Evolutionary conservation across 352 stramenopile genomes (phyloP), one percentile per base, ranked within the genome.

Genomic region (Globisporangium camurandrum): DNA sequence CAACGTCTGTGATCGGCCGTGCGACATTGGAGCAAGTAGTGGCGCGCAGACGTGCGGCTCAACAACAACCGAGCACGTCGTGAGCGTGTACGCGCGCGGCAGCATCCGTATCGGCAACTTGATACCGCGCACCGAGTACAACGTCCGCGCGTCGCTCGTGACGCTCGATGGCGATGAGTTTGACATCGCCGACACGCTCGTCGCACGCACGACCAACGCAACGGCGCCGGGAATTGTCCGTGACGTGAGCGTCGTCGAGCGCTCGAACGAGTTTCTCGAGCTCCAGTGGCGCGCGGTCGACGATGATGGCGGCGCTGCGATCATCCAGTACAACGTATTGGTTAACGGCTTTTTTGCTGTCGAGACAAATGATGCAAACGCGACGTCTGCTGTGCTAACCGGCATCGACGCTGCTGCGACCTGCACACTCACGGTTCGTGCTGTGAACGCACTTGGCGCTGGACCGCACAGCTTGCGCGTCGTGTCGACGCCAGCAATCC

Each of bases 271-370:
- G 7, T 61, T 59, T 17, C 3, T 81, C 12, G 71, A 83, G 44
- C 41, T 84, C 20, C 68, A 81, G 19, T 84, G 75, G 75, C 61
- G 47, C 19, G 42, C 54, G 5, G 53, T 65, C 4, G 37, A 67
- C 17, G 75, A 86, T 33, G 46, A 71, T 19, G 75, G 75, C 43
- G 75, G 75, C 3, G 54, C 52, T 1, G 17, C 47, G 14, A 62
- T 83, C 14, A 11, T 51, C n/a, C 49, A 44, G 12, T 84, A 84
- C 28, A 20, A 75, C 14, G 20, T 83, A 0, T 81, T 72, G 40
- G 19, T 77, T 27, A 81, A 86, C 39, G 70, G 68, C 3, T 68
- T 59, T 6, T 26, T 75, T 1, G 31, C 57, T 4, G 34, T 43
- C 5, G 28, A 59, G 11, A 74, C 59, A 12, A 36, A 24, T 0